Evolutionary conservation across 2,329 filamentous ascomycete species (phyloP), one percentile per base, ranked within the genome.

Genomic region (Colletotrichum sojae): DNA sequence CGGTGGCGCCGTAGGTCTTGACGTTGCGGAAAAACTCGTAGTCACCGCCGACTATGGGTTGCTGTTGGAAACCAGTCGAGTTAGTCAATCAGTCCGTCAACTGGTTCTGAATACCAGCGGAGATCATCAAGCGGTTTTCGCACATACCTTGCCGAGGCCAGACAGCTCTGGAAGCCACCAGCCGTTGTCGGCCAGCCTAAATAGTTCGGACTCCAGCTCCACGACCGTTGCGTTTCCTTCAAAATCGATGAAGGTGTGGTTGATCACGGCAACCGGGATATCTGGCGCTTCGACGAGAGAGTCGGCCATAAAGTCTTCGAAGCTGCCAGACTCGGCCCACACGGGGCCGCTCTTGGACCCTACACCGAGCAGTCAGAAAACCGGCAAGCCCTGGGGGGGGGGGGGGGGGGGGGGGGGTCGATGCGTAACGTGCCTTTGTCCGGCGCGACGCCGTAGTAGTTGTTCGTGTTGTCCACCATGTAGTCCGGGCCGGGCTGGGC

Each of bases 1-100:
- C 84, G 69, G 79, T 83, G 6, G 87, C 87, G 43, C 86, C 86
- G 75, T 88, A 85, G 75, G 83, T 83, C 4, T 88, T 86, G 80
- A 73, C 52, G 74, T 88, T 88, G 45, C 87, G 83, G 73, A 83
- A 89, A 63, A 89, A 78, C 75, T 89, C 80, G 81, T 89, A 92
- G 70, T 78, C 77, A 46, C 79, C 72, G 64, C 54, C 48, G n/a
- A 45, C 56, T 16, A 36, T 22, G 8, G 56, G 56, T 8, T 25
- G 25, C 53, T 56, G 22, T 56, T 18, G n/a, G 13, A 40, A 15
- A 8, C 10, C 15, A 31, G 15, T 5, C 22, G 4, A 25, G 22
- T 13, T 8, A 18, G 22, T 25, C 22, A 25, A 25, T 4, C 22
- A 25, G 22, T 4, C n/a, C n/a, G n/a, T n/a, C n/a, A n/a, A n/a